phyloP scores from a whole-genome alignment of 192 early-diverging fungal genomes.

The Coemansia sp. region DNA sequence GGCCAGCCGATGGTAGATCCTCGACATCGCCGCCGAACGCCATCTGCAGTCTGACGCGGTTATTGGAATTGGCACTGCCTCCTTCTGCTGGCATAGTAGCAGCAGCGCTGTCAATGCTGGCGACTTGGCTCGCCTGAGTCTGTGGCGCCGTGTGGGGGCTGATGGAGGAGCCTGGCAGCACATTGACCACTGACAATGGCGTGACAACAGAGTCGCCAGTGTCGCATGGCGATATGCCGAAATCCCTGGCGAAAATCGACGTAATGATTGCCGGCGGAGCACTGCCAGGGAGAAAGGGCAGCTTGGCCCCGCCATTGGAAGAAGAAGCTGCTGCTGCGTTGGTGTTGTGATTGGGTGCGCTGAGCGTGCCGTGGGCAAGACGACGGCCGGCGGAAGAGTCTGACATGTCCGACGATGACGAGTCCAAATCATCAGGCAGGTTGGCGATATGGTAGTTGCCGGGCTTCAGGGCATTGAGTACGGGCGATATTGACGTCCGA shows the following conservation, averaged over 20 bases:
- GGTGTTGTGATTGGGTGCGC: background rate
- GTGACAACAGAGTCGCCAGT: slow-evolving; percentile 47
- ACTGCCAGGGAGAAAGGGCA: background rate
- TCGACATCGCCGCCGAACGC: slow-evolving; percentile 22
- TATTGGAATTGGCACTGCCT: background rate
- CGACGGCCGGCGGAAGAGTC: background rate
- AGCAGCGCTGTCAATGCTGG: background rate
- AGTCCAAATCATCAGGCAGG: slow-evolving; percentile 42
- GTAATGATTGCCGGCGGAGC: slow-evolving; percentile 40
- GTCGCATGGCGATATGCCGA: slow-evolving; percentile 31
- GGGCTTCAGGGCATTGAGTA: slow-evolving; percentile 47
- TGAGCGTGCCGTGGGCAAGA: background rate
- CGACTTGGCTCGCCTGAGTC: slow-evolving; percentile 4
- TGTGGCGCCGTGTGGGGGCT: slow-evolving; percentile 27
- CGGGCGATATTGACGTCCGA: slow-evolving; percentile 45
- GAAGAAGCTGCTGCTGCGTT: background rate
- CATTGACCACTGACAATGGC: slow-evolving; percentile 53
- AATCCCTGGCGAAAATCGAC: slow-evolving; percentile 12
- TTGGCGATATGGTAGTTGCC: slow-evolving; percentile 56
- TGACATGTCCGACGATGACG: slow-evolving; percentile 32
- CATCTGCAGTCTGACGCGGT: slow-evolving; percentile 12
- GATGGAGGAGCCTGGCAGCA: slow-evolving; percentile 23
- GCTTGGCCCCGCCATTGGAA: background rate
- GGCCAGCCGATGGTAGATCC: slow-evolving; percentile 17
- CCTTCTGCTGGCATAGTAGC: background rate